These are phyloP conservation scores for Sugiyamaella smithiae DNA, from an alignment of 805 yeast species.

Conservation along the genomic window DNA sequence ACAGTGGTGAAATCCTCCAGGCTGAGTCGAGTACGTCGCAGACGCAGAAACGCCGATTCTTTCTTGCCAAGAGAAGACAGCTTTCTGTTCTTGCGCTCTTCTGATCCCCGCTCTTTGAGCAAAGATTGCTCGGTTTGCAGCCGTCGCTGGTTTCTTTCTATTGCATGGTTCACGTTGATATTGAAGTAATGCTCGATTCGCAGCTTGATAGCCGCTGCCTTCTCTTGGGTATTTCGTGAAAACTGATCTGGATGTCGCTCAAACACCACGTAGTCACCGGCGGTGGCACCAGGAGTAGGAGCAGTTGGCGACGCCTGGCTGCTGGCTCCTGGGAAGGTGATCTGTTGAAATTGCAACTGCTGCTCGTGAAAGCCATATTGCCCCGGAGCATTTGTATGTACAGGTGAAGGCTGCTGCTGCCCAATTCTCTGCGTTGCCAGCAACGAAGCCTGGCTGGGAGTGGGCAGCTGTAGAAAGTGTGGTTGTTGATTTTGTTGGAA, in stretches of 20 bases:
- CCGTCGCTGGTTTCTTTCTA: slow-evolving; percentile 91
- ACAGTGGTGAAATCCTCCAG: slow-evolving; percentile 85
- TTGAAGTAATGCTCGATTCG: slow-evolving; percentile 82
- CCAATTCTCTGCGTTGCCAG: slow-evolving; percentile 18
- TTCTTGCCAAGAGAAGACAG: slow-evolving; percentile 79
- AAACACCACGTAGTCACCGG: slow-evolving; percentile 59
- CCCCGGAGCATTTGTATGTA: not conserved
- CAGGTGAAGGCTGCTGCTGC: slow-evolving; percentile 7
- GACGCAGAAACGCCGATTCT: slow-evolving; percentile 80
- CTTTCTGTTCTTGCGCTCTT: slow-evolving; percentile 81
- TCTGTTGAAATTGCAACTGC: slow-evolving; percentile 19
- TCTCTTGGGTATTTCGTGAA: slow-evolving; percentile 73
- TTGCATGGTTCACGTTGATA: slow-evolving; percentile 83
- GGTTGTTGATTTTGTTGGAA: slow-evolving; percentile 15
- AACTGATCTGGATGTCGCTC: slow-evolving; percentile 80
- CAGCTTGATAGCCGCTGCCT: slow-evolving; percentile 78
- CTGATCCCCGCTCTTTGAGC: slow-evolving; percentile 68
- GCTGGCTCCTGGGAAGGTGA: slow-evolving; percentile 13
- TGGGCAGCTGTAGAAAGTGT: slow-evolving; percentile 20
- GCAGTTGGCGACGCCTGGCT: slow-evolving; percentile 27
- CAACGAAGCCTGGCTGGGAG: slow-evolving; percentile 25
- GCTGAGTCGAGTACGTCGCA: slow-evolving; percentile 78
- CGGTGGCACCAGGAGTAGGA: slow-evolving; percentile 19
- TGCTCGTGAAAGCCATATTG: slow-evolving; percentile 10
- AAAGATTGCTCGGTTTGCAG: slow-evolving; percentile 76